phyloP scores from a whole-genome alignment of 2,329 filamentous ascomycete genomes.

The Fusarium sororula region DNA sequence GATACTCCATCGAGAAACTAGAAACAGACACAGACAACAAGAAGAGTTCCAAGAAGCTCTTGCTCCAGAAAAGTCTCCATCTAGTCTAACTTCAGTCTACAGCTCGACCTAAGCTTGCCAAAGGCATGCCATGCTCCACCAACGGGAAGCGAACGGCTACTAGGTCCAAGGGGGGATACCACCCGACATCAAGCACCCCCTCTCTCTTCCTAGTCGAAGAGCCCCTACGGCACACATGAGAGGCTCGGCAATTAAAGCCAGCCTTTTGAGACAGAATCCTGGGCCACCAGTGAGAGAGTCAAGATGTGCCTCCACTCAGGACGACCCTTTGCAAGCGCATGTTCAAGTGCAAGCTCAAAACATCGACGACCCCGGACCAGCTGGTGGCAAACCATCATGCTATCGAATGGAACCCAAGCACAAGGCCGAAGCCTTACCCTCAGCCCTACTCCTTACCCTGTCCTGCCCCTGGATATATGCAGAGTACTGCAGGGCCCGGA shows the following conservation, averaged over 20 bases:
- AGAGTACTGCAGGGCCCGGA: slow-evolving; percentile 25
- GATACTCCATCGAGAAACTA: slow-evolving; percentile 26
- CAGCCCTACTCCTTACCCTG: slow-evolving; percentile 39
- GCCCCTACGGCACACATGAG: slow-evolving; percentile 28
- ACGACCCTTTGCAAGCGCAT: slow-evolving; percentile 35
- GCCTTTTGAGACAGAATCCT: slow-evolving; percentile 27
- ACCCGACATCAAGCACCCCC: slow-evolving; percentile 27
- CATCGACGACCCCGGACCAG: slow-evolving; percentile 37
- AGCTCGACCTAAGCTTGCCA: slow-evolving; percentile 26
- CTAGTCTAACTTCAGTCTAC: slow-evolving; percentile 12
- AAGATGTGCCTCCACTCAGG: slow-evolving; percentile 36
- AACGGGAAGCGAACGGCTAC: slow-evolving; percentile 43
- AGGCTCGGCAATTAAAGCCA: slow-evolving; percentile 34
- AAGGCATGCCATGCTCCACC: slow-evolving; percentile 33
- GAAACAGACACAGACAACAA: slow-evolving; percentile 9
- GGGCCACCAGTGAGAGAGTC: slow-evolving; percentile 31
- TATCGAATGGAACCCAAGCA: slow-evolving; percentile 35
- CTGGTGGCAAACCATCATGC: slow-evolving; percentile 38
- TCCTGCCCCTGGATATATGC: slow-evolving; percentile 33
- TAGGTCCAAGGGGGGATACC: slow-evolving; percentile 32
- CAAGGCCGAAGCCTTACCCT: slow-evolving; percentile 35
- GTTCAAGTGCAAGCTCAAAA: slow-evolving; percentile 37
- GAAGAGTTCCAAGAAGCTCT: slow-evolving; percentile 25
- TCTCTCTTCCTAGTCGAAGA: slow-evolving; percentile 14
- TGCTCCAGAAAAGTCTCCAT: slow-evolving; percentile 36